Conservation (phyloP, 441 rosid genomes). For the Metrosideros polymorpha region DNA sequence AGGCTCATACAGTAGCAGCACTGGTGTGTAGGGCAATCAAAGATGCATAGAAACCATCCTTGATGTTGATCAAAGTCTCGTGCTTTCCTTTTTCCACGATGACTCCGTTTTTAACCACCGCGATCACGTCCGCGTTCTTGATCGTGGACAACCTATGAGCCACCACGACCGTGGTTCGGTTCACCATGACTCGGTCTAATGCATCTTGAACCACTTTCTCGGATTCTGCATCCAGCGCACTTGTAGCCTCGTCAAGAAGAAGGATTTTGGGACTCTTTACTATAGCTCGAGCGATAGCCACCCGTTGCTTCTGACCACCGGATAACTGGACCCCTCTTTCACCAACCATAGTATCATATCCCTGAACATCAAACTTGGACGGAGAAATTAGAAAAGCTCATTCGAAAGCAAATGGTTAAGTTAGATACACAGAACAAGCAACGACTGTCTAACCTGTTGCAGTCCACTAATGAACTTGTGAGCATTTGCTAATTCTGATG, state of each 20-base stretch:
- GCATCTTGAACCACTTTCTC: constrained; percentile 12
- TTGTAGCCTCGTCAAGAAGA: constrained; percentile 9
- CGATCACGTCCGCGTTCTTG: constrained; percentile 4
- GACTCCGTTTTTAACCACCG: constrained; percentile 9
- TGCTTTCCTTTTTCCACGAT: constrained; percentile 9
- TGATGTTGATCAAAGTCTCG: not conserved
- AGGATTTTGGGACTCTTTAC: constrained; percentile 9
- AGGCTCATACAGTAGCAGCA: not conserved
- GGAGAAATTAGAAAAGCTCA: not conserved
- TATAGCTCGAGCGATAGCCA: constrained; percentile 6
- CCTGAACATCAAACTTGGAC: not conserved
- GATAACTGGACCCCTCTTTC: constrained; percentile 9
- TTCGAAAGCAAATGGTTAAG: not conserved
- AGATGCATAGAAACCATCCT: constrained; percentile 4
- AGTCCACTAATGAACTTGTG: constrained; percentile 7
- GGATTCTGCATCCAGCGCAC: constrained; percentile 4
- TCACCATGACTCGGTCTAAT: not conserved
- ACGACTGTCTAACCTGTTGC: not conserved
- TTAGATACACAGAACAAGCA: not conserved
- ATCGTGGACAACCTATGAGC: constrained; percentile 8
- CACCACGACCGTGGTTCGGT: constrained; percentile 5
- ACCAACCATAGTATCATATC: constrained; percentile 7
- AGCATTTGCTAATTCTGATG: constrained; percentile 5
- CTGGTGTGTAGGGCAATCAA: constrained; percentile 2
- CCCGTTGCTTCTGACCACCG: constrained; percentile 10